Evolutionary conservation across 2,329 filamentous ascomycete species (phyloP).

Genomic region (Talaromyces pinophilus): DNA sequence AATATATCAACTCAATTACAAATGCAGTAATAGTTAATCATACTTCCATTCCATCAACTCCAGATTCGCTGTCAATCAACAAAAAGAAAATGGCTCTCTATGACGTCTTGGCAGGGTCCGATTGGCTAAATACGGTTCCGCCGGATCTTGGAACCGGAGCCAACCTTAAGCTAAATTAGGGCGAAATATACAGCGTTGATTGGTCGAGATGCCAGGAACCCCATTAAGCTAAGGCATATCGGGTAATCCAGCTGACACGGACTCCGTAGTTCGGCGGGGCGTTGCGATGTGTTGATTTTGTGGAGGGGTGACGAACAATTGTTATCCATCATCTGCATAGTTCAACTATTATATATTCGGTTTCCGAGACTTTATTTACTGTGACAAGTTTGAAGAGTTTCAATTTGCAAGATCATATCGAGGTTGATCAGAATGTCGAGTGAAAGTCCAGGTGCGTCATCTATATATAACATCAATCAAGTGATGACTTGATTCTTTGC

Average conservation of each 20-base stretch:
- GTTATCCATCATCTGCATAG: background rate
- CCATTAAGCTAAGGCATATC: background rate
- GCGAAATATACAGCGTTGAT: background rate
- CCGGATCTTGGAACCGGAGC: background rate
- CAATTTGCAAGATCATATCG: background rate
- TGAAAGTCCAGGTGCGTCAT: constrained; percentile 1
- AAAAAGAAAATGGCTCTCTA: too few relatives aligned
- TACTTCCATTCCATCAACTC: too few relatives aligned
- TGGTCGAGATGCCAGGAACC: background rate
- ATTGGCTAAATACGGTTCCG: background rate
- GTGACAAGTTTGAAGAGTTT: background rate
- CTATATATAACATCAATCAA: background rate
- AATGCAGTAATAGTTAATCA: too few relatives aligned
- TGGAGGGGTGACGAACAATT: background rate
- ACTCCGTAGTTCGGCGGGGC: background rate
- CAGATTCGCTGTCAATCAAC: too few relatives aligned
- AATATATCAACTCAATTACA: too few relatives aligned
- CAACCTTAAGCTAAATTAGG: constrained; percentile 7
- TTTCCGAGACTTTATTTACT: background rate
- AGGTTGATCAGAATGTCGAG: background rate
- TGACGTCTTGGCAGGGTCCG: background rate
- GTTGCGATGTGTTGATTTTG: background rate
- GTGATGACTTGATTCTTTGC: background rate
- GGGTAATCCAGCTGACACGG: background rate
- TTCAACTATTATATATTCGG: background rate